These are phyloP conservation scores for Arthrobotrys conoides DNA, from an alignment of 2,329 filamentous ascomycete genomes.

Conservation along the genomic window DNA sequence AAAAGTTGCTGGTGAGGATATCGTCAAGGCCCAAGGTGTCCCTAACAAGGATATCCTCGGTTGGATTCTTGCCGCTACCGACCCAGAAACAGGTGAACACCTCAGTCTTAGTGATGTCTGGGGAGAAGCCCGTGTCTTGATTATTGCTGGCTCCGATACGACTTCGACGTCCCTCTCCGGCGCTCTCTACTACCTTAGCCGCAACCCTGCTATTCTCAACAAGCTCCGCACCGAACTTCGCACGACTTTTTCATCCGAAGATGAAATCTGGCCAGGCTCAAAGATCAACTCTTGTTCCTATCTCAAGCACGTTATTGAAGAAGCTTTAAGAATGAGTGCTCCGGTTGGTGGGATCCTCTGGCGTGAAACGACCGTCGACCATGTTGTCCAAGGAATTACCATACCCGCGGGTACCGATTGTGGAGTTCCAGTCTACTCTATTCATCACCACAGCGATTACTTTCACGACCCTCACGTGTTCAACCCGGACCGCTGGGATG, in stretches of 20 bases:
- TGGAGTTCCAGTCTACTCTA: conserved; percentile 77
- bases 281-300: conserved; percentile 72
- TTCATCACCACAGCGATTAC: conserved; percentile 77
- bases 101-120: conserved; percentile 78
- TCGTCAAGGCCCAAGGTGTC: conserved; percentile 74
- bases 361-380: conserved; percentile 70
- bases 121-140: conserved; percentile 78
- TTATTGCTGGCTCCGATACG: conserved; percentile 72
- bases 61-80: conserved; percentile 78
- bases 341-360: conserved; percentile 75
- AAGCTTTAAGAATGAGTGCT: conserved; percentile 76
- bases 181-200: conserved; percentile 75
- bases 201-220: conserved; percentile 70
- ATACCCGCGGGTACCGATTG: conserved; percentile 75
- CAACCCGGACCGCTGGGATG: conserved; percentile 75
- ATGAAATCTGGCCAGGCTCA: conserved; percentile 73
- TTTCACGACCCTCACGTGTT: conserved; percentile 75
- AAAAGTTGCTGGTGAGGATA: conserved; percentile 43
- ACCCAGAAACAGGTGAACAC: conserved; percentile 78
- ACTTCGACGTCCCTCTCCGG: conserved; percentile 76
- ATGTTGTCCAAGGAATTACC: conserved; percentile 70
- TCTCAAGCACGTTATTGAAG: conserved; percentile 76
- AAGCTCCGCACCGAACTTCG: conserved; percentile 72
- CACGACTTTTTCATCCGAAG: conserved; percentile 70
- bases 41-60: conserved; percentile 82